Conservation (phyloP, 768 basidiomycete genomes). For the Rickenella mellea region DNA sequence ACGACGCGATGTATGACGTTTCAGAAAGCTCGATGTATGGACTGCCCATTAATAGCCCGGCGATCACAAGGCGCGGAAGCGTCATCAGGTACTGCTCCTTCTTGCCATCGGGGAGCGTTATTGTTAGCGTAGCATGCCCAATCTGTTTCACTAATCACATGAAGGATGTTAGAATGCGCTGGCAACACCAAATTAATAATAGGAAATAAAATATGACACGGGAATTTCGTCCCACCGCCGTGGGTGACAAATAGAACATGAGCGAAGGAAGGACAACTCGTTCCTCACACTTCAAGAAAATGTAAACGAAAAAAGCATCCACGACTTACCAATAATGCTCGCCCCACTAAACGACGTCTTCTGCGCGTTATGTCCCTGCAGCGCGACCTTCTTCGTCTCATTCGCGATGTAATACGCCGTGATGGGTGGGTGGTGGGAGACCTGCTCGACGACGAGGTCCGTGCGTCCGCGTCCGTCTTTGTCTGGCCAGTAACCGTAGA, state of each 20-base stretch:
- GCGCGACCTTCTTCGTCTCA: conserved; percentile 57
- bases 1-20: conserved; percentile 64
- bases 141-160: conserved; percentile 76
- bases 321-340: conserved; percentile 28
- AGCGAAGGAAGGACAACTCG: too few relatives aligned
- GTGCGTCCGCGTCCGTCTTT: conserved; percentile 66
- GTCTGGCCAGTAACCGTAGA: conserved; percentile 87
- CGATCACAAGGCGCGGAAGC: conserved; percentile 84
- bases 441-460: conserved; percentile 82
- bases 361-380: conserved; percentile 87
- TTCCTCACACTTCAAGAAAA: too few relatives aligned
- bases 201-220: too few relatives aligned
- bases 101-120: conserved; percentile 46
- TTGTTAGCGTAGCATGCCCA: conserved; percentile 80
- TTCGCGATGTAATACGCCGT: conserved; percentile 87
- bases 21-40: conserved; percentile 91
- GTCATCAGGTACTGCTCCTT: conserved; percentile 81
- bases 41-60: conserved; percentile 67
- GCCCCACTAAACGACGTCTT: conserved; percentile 85
- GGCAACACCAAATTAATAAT: not conserved
- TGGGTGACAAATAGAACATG: too few relatives aligned
- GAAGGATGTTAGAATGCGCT: not conserved
- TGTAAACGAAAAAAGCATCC: too few relatives aligned
- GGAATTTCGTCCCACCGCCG: too few relatives aligned
- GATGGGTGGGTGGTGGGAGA: conserved; percentile 90